Evolutionary conservation across 371 early-diverging fungal species (phyloP).

Genomic region (Haplosporangium sp.): DNA sequence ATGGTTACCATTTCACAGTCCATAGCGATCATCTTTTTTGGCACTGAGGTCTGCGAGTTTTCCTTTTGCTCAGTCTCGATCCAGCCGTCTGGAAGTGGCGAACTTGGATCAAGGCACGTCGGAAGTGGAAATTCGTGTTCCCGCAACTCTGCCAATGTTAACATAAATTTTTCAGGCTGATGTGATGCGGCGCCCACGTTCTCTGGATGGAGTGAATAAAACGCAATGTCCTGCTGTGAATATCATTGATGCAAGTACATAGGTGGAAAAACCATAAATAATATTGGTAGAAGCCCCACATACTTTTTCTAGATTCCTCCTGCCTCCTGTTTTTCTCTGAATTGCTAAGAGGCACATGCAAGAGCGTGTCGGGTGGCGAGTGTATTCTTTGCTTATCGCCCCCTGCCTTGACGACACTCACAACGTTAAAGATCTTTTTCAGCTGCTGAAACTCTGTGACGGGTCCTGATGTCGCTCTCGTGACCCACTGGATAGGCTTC

Average conservation of each 20-base stretch:
- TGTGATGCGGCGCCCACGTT: neutral
- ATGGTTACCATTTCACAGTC: constrained; percentile 86
- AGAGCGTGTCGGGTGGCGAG: constrained; percentile 24
- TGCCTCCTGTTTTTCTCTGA: constrained; percentile 22
- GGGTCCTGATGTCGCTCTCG: constrained; percentile 20
- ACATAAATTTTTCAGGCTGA: constrained; percentile 57
- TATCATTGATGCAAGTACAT: neutral
- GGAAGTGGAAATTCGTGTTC: constrained; percentile 67
- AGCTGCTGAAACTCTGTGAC: constrained; percentile 35
- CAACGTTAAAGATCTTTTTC: constrained; percentile 31
- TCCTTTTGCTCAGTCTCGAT: constrained; percentile 52
- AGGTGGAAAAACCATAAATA: neutral
- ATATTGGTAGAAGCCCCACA: neutral
- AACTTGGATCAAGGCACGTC: constrained; percentile 55
- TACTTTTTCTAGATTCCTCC: constrained; percentile 21
- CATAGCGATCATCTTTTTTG: constrained; percentile 67
- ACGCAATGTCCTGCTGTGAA: neutral
- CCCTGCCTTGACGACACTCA: constrained; percentile 43
- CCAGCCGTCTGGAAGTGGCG: constrained; percentile 60
- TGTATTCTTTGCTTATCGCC: constrained; percentile 39
- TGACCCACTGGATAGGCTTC: constrained; percentile 24
- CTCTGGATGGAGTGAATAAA: neutral
- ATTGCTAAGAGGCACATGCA: constrained; percentile 40
- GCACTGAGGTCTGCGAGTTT: neutral
- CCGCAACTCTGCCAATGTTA: constrained; percentile 60